These are phyloP conservation scores for Echites panduratus DNA, from an alignment of 257 asterid species.

Conservation along the genomic window DNA sequence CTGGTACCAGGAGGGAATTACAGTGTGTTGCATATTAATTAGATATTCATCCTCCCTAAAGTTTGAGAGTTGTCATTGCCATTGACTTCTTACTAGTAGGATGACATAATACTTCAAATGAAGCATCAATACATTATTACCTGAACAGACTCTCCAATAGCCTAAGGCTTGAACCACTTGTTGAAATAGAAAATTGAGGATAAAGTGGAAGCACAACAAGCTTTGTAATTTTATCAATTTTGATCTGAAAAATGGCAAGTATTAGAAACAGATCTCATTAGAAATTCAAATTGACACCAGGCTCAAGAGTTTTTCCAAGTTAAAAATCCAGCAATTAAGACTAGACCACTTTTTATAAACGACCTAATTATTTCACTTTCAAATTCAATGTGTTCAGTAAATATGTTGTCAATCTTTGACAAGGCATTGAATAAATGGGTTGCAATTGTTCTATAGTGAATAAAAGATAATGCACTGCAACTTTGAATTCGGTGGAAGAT, in stretches of 20 bases:
- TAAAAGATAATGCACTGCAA: not conserved
- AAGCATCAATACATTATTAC: slow-evolving; percentile 25
- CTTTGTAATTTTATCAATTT: slow-evolving; percentile 74
- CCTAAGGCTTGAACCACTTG: slow-evolving; percentile 99
- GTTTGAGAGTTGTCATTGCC: slow-evolving; percentile 21
- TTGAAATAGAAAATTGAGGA: slow-evolving; percentile 97
- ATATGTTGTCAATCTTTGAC: not conserved
- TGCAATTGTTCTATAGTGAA: not conserved
- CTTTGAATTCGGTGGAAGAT: not conserved
- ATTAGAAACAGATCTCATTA: not conserved
- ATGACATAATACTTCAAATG: slow-evolving; percentile 14
- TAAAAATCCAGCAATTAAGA: not conserved
- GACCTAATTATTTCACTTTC: not conserved
- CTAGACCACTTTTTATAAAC: too few species aligned
- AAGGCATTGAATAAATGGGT: not conserved
- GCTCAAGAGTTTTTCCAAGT: not conserved
- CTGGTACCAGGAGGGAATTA: slow-evolving; percentile 99
- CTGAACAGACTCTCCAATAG: slow-evolving; percentile 90
- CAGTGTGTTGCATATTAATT: slow-evolving; percentile 98
- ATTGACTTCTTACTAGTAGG: slow-evolving; percentile 14
- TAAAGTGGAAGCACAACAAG: slow-evolving; percentile 97
- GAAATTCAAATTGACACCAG: not conserved
- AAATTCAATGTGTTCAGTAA: too few species aligned
- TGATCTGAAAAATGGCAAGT: slow-evolving; percentile 50
- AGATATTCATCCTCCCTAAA: slow-evolving; percentile 96